Evolutionary conservation across 1,139 yeast genomes (phyloP), one percentile per base, ranked within the genome.

Genomic region (Sugiyamaella xylanicola): DNA sequence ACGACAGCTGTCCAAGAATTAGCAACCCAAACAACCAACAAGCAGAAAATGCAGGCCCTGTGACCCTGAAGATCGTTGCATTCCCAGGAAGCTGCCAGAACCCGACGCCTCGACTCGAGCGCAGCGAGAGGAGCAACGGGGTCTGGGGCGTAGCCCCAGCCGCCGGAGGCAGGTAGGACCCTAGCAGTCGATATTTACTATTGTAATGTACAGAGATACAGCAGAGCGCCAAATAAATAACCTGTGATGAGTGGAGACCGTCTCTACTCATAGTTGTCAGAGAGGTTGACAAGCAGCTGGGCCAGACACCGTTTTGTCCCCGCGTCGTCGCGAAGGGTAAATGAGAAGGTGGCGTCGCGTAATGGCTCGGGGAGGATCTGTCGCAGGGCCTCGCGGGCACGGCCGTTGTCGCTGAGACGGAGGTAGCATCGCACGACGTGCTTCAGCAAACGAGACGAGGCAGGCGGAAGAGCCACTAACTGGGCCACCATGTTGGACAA

Each of bases 341-440:
- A 76, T 32, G 87, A 82, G 71, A 93, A 92, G 0, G 98, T 89
- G n/a, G 93, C 95, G 71, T 91, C 97, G 60, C 90, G 82, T 65
- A 93, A 77, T 0, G 93, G 87, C 65, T 87, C 93, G 2, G 99
- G 99, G 54, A 93, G 75, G 35, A 90, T 86, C 58, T 84, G 86
- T 47, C 89, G 86, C 63, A 93, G 79, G 0, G 97, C 93, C 63
- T 88, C 87, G 65, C 97, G 79, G 1, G 98, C 98, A 62, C 95
- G 95, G 25, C 84, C 77, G 66, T 93, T 93, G 70, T 93, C 99
- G 45, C 95, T 85, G 51, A 93, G 78, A 60, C 99, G 81, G 75
- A 92, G 78, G 69, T 93, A 93, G 71, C 99, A 93, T 68, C 97
- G 81, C 21, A 93, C 95, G 46, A 93, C 96, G 69, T 93, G 99